A percentile compares a stretch with the other conserved stretches of the same genome.
Conservation (phyloP, 805 yeast species). For the Suhomyces prunicola region DNA sequence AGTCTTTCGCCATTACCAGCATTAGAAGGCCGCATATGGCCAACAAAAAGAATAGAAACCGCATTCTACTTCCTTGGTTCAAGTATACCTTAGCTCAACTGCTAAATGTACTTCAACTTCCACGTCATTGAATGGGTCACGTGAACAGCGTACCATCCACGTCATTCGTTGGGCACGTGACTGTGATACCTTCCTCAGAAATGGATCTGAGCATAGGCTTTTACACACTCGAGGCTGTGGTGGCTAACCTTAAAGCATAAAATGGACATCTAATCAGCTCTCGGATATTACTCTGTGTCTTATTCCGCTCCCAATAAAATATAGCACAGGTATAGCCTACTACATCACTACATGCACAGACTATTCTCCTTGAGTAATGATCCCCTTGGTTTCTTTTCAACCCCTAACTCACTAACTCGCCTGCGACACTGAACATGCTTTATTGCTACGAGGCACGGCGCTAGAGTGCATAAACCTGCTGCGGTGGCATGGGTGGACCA, state of each 20-base stretch:
- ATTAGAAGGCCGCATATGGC: conserved; percentile 8
- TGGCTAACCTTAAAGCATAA: no score
- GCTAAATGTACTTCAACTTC: background rate
- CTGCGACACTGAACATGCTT: background rate
- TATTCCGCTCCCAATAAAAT: background rate
- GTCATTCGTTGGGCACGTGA: background rate
- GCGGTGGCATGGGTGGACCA: background rate
- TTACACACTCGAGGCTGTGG: background rate
- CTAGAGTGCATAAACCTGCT: background rate
- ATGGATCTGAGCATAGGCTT: background rate
- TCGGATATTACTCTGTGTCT: background rate
- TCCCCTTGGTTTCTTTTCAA: background rate
- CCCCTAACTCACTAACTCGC: background rate
- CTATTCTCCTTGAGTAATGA: background rate
- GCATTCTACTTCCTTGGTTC: background rate
- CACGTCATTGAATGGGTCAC: conserved; percentile 4
- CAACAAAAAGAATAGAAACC: conserved; percentile 3
- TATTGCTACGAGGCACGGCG: background rate
- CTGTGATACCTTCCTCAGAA: background rate
- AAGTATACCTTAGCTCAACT: background rate
- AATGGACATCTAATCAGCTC: background rate
- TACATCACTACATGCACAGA: background rate
- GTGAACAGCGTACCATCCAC: background rate
- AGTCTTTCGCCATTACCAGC: conserved; percentile 36
- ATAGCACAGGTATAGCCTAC: background rate